Percentiles rank a stretch among this genome's conserved stretches.
These are phyloP conservation scores for Alternaria alternata DNA, from an alignment of 2,329 filamentous ascomycete genomes.

Conservation along the genomic window DNA sequence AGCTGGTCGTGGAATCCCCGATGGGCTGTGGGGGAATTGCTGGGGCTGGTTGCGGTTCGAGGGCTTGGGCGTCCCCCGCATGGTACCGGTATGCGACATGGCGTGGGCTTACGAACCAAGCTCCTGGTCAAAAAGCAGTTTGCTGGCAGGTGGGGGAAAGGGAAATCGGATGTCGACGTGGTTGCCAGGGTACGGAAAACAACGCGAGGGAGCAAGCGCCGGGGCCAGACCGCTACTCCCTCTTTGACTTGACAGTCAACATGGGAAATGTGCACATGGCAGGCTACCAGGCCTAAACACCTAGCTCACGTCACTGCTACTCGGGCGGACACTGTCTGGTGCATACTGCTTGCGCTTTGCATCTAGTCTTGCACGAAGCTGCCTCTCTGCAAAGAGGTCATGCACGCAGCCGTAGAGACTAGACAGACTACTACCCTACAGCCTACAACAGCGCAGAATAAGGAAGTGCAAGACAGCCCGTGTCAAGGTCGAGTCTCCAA, in stretches of 20 bases:
- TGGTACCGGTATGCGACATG: constrained; percentile 70
- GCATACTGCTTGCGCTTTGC: not conserved
- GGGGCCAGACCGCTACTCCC: constrained; percentile 21
- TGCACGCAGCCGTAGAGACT: not conserved
- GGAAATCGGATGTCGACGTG: constrained; percentile 29
- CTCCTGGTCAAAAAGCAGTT: not conserved
- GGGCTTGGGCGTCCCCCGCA: constrained; percentile 77
- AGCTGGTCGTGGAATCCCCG: constrained; percentile 76
- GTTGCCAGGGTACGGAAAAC: constrained; percentile 41
- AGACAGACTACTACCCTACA: too few relatives aligned
- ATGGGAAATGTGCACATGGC: not conserved
- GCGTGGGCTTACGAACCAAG: constrained; percentile 27
- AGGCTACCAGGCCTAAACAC: not conserved
- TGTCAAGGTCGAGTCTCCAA: not conserved
- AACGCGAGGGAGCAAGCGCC: constrained; percentile 27
- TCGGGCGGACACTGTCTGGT: not conserved
- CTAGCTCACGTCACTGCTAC: not conserved
- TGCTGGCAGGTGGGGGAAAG: constrained; percentile 27
- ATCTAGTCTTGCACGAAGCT: not conserved
- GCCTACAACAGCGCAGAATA: not conserved
- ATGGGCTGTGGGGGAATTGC: constrained; percentile 69
- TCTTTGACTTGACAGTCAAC: not conserved
- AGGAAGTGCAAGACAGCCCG: not conserved
- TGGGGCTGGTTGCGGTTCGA: constrained; percentile 65
- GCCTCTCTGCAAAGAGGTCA: not conserved